Conservation (phyloP, 2,329 filamentous ascomycete species). For the Colletotrichum phormii region DNA sequence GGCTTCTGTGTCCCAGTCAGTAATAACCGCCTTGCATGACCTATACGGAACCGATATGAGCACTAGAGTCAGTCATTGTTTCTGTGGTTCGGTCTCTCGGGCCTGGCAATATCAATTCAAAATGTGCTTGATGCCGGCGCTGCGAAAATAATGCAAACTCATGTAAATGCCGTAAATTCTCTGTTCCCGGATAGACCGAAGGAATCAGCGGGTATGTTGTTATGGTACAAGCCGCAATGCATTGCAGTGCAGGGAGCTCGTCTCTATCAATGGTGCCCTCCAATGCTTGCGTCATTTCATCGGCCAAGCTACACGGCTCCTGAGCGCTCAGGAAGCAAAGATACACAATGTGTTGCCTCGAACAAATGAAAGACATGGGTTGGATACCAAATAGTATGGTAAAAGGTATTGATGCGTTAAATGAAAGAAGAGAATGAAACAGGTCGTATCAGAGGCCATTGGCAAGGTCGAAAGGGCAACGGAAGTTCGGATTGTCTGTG, state of each 20-base stretch:
- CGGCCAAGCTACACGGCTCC: slow-evolving; percentile 8
- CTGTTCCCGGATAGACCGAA: slow-evolving; percentile 10
- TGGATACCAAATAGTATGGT: slow-evolving; percentile 25
- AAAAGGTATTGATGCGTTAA: slow-evolving; percentile 26
- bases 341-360: slow-evolving; percentile 3
- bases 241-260: background rate
- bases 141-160: background rate
- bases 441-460: slow-evolving; percentile 6
- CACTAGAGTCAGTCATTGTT: background rate
- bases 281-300: slow-evolving; percentile 21
- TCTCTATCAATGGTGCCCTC: slow-evolving; percentile 12
- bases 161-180: slow-evolving; percentile 13
- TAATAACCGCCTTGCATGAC: slow-evolving; percentile 4
- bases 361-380: slow-evolving; percentile 30
- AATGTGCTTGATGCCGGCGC: background rate
- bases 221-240: slow-evolving; percentile 28
- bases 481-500: background rate
- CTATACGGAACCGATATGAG: slow-evolving; percentile 9
- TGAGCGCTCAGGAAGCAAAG: background rate
- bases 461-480: background rate
- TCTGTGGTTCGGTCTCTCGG: background rate
- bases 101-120: background rate
- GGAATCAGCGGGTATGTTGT: slow-evolving; percentile 26
- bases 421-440: background rate
- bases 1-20: background rate